Evolutionary conservation across 2,329 filamentous ascomycete genomes (phyloP), one percentile per base, ranked within the genome.

Genomic region (Pyrenochaeta sp.): DNA sequence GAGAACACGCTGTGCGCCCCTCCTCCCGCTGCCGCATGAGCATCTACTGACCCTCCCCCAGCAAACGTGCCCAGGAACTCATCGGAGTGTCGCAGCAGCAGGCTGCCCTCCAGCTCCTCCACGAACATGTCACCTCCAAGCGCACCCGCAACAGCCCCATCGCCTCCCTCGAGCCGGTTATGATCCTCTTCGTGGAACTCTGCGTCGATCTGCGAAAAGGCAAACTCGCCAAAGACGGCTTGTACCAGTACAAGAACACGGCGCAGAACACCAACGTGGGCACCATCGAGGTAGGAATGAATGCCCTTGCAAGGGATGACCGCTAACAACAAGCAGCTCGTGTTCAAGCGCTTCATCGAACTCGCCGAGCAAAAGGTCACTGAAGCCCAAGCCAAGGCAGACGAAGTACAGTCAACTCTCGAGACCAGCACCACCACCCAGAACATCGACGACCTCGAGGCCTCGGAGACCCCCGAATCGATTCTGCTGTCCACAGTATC

Each of bases 231-330:
- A 99, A 99, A 82, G 94, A 99, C 78, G 94, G 94, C 51, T 83
- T 99, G 35, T 99, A 97, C 75, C 94, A 96, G 75, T 99, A 99
- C 84, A 99, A 99, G 83, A 99, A 99, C 75, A 97, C 96, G 61
- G 93, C 92, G 42, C 94, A 99, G 75, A 99, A 99, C 79, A 96
- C 93, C 63, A 97, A 97, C 72, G 91, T 99, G 60, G 91, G 85
- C 63, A 99, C 94, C 51, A 99, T 99, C 72, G 94, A 97, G 85
- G 88, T 90, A 77, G 72, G 43, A 26, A 23, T 7, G n/a, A 11
- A 14, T 11, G 5, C 38, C 23, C 36, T 30, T 15, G 14, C 2
- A n/a, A 13, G 9, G 5, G 8, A 8, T 19, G 8, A 15, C 8
- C 18, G 45, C 58, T 59, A 53, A 58, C 48, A 41, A 26, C 30